A percentile compares a stretch with the other conserved stretches of the same genome.
These are phyloP conservation scores for Zoysia matrella DNA, from an alignment of 202 grass and related monocot genomes.

Conservation along the genomic window DNA sequence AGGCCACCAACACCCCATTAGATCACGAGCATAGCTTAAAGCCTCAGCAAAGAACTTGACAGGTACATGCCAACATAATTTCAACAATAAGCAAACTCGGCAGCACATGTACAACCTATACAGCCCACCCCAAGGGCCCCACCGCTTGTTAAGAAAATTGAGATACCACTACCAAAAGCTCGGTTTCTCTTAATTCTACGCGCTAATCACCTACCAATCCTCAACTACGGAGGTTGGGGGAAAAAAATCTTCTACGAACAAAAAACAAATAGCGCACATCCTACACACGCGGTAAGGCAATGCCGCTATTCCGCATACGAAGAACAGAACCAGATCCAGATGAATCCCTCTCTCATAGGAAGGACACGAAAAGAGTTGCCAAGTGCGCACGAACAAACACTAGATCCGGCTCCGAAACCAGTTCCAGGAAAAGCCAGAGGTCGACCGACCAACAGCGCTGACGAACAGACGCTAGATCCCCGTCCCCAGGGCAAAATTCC, in stretches of 20 bases:
- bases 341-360: neutral
- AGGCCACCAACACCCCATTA: constrained; percentile 41
- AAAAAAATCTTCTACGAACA: neutral
- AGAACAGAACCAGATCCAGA: constrained; percentile 27
- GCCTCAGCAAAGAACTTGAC: constrained; percentile 49
- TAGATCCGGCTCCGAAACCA: constrained; percentile 15
- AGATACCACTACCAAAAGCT: constrained; percentile 8
- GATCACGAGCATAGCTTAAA: constrained; percentile 48
- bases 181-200: constrained; percentile 4
- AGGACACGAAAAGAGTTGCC: neutral
- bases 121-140: constrained; percentile 12
- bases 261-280: neutral
- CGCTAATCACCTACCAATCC: neutral
- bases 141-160: constrained; percentile 1
- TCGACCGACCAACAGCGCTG: no score
- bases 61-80: constrained; percentile 44
- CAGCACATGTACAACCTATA: constrained; percentile 42
- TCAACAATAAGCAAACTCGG: constrained; percentile 33
- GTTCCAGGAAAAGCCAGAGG: neutral
- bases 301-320: constrained; percentile 26
- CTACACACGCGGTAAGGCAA: neutral
- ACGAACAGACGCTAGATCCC: no score
- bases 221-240: neutral
- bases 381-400: neutral
- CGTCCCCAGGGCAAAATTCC: neutral